Percentiles rank a stretch among this genome's conserved stretches.
Evolutionary conservation across 176 grass and related monocot genomes (phyloP).

Genomic region (Hyparrhenia diplandra): DNA sequence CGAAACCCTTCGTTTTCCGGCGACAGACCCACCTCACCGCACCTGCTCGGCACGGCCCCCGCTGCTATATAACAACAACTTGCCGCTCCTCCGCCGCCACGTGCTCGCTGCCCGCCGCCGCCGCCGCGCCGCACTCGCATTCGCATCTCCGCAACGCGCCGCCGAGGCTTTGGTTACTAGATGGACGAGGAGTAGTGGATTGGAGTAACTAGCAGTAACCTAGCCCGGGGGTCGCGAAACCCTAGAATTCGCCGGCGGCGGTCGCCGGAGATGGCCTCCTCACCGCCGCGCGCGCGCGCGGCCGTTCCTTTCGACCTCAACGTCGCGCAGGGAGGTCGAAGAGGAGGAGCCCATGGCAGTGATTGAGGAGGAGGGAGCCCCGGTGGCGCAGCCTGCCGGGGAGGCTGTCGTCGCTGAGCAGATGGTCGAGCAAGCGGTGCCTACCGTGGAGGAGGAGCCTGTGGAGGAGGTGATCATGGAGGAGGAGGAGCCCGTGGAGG

Average conservation of each 20-base stretch:
- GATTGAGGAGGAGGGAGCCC: neutral
- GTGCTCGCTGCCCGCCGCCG: neutral
- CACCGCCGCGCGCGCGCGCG: slow-evolving; percentile 4
- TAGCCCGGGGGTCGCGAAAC: slow-evolving; percentile 20
- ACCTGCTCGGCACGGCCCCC: neutral
- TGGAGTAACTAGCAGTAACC: neutral
- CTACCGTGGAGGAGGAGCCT: neutral
- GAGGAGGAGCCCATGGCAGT: neutral
- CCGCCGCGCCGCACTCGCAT: neutral
- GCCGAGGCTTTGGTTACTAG: neutral
- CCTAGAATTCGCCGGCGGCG: slow-evolving; percentile 35
- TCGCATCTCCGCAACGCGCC: neutral
- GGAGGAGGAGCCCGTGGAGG: neutral
- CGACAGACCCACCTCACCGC: neutral
- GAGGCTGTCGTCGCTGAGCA: neutral
- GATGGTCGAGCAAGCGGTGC: neutral
- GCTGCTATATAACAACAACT: neutral
- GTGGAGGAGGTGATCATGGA: slow-evolving; percentile 10
- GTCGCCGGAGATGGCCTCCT: slow-evolving; percentile 24
- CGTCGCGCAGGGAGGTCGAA: slow-evolving; percentile 37
- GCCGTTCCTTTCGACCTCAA: slow-evolving; percentile 55
- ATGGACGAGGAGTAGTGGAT: too few species aligned
- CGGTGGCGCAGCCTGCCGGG: neutral
- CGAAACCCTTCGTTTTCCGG: slow-evolving; percentile 1
- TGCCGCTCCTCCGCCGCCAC: neutral